Base-by-base conservation (phyloP, 495 filamentous ascomycete genomes). In the Neurospora tetrasperma region DNA sequence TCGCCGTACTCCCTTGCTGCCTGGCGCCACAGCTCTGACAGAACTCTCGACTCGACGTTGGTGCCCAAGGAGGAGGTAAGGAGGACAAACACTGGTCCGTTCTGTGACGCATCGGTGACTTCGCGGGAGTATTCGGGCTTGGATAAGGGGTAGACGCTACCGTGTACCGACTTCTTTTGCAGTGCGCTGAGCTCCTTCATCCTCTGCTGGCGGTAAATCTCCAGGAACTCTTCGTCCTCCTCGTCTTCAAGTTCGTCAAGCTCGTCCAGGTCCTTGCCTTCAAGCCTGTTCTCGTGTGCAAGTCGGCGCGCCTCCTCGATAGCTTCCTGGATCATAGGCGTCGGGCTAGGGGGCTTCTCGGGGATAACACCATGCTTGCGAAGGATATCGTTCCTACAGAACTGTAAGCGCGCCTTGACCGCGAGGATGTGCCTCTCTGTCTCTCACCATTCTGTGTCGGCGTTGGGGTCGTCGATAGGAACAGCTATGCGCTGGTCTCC, bases 241-340 rank as follows among this genome's bases (percentile, higher is more conserved):
- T 88, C 83, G 75, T 98, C 94, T 84, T 99, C 96, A 5, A 99
- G 87, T 72, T 93, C 94, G 75, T 93, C 92, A 10, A 99, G 86
- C 82, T 98, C 96, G 73, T 97, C 94, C 0, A 98, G 82, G 76
- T 96, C 93, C 78, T 97, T 97, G 72, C 93, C 92, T 80, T 98
- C 94, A 5, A 99, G 86, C 72, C 96, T 85, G 77, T 97, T 96
- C 79, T 97, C 94, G 76, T 97, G 88, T 46, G 93, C 94, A 68
- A 93, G 85, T 75, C 87, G 85, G 70, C 92, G 88, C 8, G 91
- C 96, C 82, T 95, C 91, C 48, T 89, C 79, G 59, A 98, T 86
- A n/a, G 96, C 96, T 86, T 98, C 96, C 83, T 98, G 92, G 77
- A 99, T 97, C 75, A 96, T 87, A 16, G 94, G 93, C 23, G 96